phyloP scores from a whole-genome alignment of 83 land plant species.

The Larix sibirica region DNA sequence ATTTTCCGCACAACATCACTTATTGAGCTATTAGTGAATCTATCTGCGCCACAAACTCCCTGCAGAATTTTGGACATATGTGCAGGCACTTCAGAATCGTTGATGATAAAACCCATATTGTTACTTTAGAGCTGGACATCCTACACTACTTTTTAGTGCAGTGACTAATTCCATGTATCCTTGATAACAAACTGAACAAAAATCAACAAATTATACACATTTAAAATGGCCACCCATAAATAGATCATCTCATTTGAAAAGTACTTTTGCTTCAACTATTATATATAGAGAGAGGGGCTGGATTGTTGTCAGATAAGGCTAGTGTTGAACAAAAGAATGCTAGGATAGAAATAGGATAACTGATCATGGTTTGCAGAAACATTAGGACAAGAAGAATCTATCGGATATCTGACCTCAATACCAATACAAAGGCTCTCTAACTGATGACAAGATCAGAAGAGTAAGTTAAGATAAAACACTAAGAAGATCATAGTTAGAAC shows the following conservation, averaged over 20 bases:
- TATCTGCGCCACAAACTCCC: slow-evolving; percentile 91
- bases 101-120: neutral
- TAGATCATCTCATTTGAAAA: neutral
- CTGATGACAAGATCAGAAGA: neutral
- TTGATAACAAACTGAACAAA: neutral
- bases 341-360: neutral
- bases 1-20: slow-evolving; percentile 49
- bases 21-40: slow-evolving; percentile 70
- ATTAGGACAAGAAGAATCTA: neutral
- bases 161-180: no score
- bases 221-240: neutral
- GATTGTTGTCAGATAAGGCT: neutral
- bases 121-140: neutral
- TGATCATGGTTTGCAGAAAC: neutral
- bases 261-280: neutral
- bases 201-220: no score
- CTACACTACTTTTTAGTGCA: neutral
- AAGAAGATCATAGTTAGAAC: neutral
- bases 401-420: no score
- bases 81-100: neutral
- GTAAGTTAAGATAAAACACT: neutral
- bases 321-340: no score
- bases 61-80: slow-evolving; percentile 21
- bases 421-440: no score
- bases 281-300: neutral